A percentile compares a stretch with the other conserved stretches of the same genome.
These are phyloP conservation scores for Microcyclospora pomicola DNA, from an alignment of 2,329 filamentous ascomycete genomes.

Conservation along the genomic window DNA sequence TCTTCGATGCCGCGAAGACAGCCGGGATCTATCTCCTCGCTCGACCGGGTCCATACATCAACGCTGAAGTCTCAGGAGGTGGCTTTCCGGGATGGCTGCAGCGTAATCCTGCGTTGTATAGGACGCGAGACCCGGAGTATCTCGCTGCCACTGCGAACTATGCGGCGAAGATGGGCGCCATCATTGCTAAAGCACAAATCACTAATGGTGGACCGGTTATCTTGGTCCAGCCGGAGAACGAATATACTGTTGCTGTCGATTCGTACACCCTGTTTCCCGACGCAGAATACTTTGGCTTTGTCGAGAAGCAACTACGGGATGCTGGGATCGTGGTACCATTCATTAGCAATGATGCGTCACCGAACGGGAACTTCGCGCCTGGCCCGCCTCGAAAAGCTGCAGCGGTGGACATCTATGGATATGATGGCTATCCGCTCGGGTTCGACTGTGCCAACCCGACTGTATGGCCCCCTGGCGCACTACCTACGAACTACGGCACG, in stretches of 20 bases:
- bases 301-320: slow-evolving; percentile 52
- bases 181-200: slow-evolving; percentile 64
- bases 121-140: slow-evolving; percentile 49
- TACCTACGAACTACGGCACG: slow-evolving; percentile 44
- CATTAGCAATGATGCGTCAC: slow-evolving; percentile 59
- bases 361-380: slow-evolving; percentile 48
- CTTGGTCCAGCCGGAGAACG: slow-evolving; percentile 68
- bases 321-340: slow-evolving; percentile 61
- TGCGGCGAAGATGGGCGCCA: slow-evolving; percentile 44
- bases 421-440: slow-evolving; percentile 48
- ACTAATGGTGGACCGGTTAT: slow-evolving; percentile 73
- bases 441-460: slow-evolving; percentile 49
- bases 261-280: slow-evolving; percentile 47
- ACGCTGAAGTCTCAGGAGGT: slow-evolving; percentile 62
- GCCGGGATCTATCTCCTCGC: slow-evolving; percentile 68
- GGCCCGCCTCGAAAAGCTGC: slow-evolving; percentile 35
- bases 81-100: slow-evolving; percentile 73
- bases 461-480: slow-evolving; percentile 42
- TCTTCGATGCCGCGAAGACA: slow-evolving; percentile 60
- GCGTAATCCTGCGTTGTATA: slow-evolving; percentile 48
- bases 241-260: slow-evolving; percentile 46
- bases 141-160: slow-evolving; percentile 56
- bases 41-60: slow-evolving; percentile 40
- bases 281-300: slow-evolving; percentile 53
- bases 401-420: slow-evolving; percentile 49